Percentiles rank a stretch among this genome's conserved stretches.
Conservation (phyloP, 768 basidiomycete genomes). For the Boletellus sp. region DNA sequence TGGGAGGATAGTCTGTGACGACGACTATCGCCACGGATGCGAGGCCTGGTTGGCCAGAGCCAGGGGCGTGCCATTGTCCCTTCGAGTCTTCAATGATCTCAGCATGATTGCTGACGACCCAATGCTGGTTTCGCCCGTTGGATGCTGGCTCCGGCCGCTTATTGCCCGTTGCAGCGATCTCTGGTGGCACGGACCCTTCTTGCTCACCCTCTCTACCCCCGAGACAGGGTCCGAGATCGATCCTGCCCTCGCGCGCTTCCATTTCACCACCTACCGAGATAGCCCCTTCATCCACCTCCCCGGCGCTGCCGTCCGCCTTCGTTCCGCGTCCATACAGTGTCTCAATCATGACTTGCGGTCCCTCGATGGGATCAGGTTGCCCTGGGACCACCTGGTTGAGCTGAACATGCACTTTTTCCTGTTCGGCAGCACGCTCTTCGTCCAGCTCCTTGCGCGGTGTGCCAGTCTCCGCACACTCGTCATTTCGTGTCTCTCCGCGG, state of each 20-base stretch:
- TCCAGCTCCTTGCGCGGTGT: constrained; percentile 24
- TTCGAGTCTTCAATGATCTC: constrained; percentile 27
- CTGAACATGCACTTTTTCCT: constrained; percentile 27
- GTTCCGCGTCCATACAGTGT: constrained; percentile 19
- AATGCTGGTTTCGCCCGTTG: not conserved
- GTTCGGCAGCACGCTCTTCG: constrained; percentile 20
- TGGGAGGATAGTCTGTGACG: constrained; percentile 2
- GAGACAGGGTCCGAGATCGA: not conserved
- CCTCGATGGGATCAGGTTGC: constrained; percentile 22
- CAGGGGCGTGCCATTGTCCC: constrained; percentile 22
- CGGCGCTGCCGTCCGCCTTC: constrained; percentile 14
- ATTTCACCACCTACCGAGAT: constrained; percentile 18
- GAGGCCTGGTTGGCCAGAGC: constrained; percentile 28
- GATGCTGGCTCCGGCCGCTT: constrained; percentile 23
- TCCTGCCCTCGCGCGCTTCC: constrained; percentile 19
- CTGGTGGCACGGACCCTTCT: constrained; percentile 32
- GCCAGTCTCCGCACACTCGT: constrained; percentile 16
- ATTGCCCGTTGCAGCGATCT: constrained; percentile 24
- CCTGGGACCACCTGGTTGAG: constrained; percentile 26
- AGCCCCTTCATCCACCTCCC: constrained; percentile 15
- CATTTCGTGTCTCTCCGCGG: constrained; percentile 24
- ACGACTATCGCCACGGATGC: constrained; percentile 17
- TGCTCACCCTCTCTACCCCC: constrained; percentile 18
- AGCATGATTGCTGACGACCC: constrained; percentile 8
- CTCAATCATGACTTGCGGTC: constrained; percentile 20